Base-by-base conservation (phyloP, 148 eudicot genomes). In the Pouteria glomerata region DNA sequence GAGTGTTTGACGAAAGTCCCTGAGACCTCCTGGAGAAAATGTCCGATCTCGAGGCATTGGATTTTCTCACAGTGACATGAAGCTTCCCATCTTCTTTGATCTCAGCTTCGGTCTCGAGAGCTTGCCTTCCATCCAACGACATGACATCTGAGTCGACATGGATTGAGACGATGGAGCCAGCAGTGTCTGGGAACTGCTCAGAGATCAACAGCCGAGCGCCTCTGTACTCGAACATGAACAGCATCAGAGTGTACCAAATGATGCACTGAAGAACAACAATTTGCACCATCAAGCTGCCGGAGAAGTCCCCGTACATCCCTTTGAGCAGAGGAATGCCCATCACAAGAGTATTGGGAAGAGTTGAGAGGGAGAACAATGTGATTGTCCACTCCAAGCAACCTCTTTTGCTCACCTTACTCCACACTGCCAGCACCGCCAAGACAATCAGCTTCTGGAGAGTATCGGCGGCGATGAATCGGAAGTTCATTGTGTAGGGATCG, bases 251-350 rank as follows among this genome's bases (percentile, higher is more conserved):
- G 74, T 94, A 94, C 98, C 98, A 94, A 18, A 94, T 91, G 37
- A 94, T 91, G 45, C 97, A 91, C 69, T 94, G 98, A 0, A 94
- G 82, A 0, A 94, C 98, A 8, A 94, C 98, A 30, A 94, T 91
- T 52, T 94, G 98, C 2, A 94, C 98, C 98, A 94, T 94, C 3
- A 94, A 66, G 8, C 82, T 80, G 13, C 98, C 98, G 0, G 98
- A 91, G n/a, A 73, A 81, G 0, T 86, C 97, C 0, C 98, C 97
- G 14, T 94, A 94, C 98, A 94, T 94, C 0, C 98, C 98, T 30
- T 94, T 94, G 1, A 94, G 79, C 8, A 94, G 41, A 52, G 98
- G 98, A 6, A 94, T 94, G 8, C 98, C 98, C 98, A 94, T 94
- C 3, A 94, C 98, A 0, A 94, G 96, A 0, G 98, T 94, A 76